Evolutionary conservation across 2,329 filamentous ascomycete species (phyloP).

Genomic region (Colletotrichum tofieldiae): DNA sequence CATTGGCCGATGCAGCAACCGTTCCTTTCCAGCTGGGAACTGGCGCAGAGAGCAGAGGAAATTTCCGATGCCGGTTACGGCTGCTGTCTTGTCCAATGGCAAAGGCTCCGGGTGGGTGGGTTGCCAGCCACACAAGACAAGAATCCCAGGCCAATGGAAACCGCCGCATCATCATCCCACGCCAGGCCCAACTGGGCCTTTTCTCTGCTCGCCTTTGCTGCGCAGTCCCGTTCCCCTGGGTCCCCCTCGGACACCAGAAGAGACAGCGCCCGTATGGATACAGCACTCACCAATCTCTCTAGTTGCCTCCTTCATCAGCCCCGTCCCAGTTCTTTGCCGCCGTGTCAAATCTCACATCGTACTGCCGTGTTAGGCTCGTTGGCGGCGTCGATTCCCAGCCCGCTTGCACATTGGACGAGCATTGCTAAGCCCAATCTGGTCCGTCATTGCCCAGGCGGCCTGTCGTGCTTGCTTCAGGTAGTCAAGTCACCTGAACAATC

Average conservation of each 20-base stretch:
- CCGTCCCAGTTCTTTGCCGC: slow-evolving; percentile 19
- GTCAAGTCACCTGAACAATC: slow-evolving; percentile 19
- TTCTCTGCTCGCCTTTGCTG: background rate
- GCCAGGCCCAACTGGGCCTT: background rate
- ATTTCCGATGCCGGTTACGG: slow-evolving; percentile 34
- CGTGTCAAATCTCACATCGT: slow-evolving; percentile 16
- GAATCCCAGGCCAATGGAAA: slow-evolving; percentile 37
- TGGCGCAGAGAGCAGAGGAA: slow-evolving; percentile 23
- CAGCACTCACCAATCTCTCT: background rate
- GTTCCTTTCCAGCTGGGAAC: background rate
- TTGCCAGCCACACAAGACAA: slow-evolving; percentile 13
- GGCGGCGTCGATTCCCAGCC: slow-evolving; percentile 5
- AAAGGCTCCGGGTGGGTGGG: background rate
- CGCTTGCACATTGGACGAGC: background rate
- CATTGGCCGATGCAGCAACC: slow-evolving; percentile 24
- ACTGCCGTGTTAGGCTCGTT: background rate
- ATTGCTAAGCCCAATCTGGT: background rate
- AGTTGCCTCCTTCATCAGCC: slow-evolving; percentile 21
- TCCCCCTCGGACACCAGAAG: background rate
- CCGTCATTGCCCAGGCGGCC: background rate
- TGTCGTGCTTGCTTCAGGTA: background rate
- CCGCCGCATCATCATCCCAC: slow-evolving; percentile 36
- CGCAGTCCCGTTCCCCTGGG: slow-evolving; percentile 12
- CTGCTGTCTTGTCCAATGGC: slow-evolving; percentile 22
- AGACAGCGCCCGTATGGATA: background rate